Evolutionary conservation across 2,329 filamentous ascomycete genomes (phyloP).

Genomic region (Fusarium virguliforme): DNA sequence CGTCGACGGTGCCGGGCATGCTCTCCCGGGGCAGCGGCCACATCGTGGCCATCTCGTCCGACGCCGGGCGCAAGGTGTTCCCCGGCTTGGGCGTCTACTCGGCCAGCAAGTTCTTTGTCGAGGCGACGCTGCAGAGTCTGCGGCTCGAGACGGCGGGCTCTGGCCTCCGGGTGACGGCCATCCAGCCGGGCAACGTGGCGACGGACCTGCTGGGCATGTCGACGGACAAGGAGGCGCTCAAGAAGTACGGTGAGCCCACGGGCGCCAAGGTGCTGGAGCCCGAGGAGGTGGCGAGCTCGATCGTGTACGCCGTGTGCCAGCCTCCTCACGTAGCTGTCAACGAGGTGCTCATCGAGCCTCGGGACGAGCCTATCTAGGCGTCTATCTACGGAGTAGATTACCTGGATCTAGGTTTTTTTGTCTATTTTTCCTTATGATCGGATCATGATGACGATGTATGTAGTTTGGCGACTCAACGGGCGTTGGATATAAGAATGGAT

Average conservation of each 20-base stretch:
- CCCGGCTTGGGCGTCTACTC: slow-evolving; percentile 87
- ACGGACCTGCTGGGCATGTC: slow-evolving; percentile 83
- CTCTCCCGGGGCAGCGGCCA: slow-evolving; percentile 78
- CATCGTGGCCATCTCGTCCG: slow-evolving; percentile 86
- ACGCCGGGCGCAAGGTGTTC: slow-evolving; percentile 86
- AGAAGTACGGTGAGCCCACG: slow-evolving; percentile 83
- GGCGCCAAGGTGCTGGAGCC: slow-evolving; percentile 83
- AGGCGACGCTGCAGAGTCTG: slow-evolving; percentile 82
- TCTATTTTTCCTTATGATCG: slow-evolving; percentile 25
- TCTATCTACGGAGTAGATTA: too few species aligned
- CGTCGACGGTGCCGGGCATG: slow-evolving; percentile 80
- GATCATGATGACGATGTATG: slow-evolving; percentile 42
- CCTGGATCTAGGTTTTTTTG: slow-evolving; percentile 37
- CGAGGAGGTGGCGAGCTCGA: slow-evolving; percentile 79
- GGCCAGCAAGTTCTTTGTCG: slow-evolving; percentile 88
- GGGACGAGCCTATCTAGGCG: slow-evolving; percentile 79
- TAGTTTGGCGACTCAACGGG: slow-evolving; percentile 43
- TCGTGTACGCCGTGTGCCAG: slow-evolving; percentile 82
- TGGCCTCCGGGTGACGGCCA: slow-evolving; percentile 79
- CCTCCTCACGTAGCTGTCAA: slow-evolving; percentile 84
- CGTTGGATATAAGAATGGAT: slow-evolving; percentile 33
- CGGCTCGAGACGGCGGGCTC: slow-evolving; percentile 83
- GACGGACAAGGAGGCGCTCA: slow-evolving; percentile 81
- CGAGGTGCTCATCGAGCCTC: slow-evolving; percentile 83
- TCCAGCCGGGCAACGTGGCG: slow-evolving; percentile 84